Base-by-base conservation (phyloP, 257 asterid species). In the Cordia subcordata region DNA sequence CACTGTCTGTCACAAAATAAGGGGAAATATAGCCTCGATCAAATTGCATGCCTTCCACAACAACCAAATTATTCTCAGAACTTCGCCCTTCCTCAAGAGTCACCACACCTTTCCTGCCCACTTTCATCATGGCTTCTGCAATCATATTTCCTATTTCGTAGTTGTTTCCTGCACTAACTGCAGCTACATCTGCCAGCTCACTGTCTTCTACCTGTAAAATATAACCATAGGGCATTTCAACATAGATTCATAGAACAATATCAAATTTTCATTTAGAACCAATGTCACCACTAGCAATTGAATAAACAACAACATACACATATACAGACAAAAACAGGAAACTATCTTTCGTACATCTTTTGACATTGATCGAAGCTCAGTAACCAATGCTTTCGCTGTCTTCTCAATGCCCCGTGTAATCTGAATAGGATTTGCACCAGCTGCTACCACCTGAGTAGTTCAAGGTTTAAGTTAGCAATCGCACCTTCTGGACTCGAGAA, bases 371-470 rank as follows among this genome's bases (percentile, higher is more conserved):
- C 80, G 77, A 42, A 83, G 83, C 58, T 83, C 83, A 15, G 77
- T 23, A 22, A 83, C 83, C 58, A 83, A 64, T n/a, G 85, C 81
- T 60, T 80, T 83, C 23, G 69, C 23, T 3, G 87, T 78, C 67
- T 71, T 74, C 55, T 80, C 85, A 52, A 83, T 80, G 53, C 90
- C 90, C 52, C 87, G 68, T 19, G 85, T 74, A 57, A 83, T 78
- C 35, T 75, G 85, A 56, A 80, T 77, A 61, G 87, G 87, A 46
- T 83, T 83, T 8, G 86, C 81, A 53, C 87, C 90, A 55, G 85
- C 85, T 51, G 87, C 87, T 15, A 83, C 87, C 58, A 77, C 87
- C 85, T 79, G 74, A 54, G 64, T 10, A 15, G 23, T 9, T 18
- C 16, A 45, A 10, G 27, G 49, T 5, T 9, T 14, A 46, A 49